phyloP scores from a whole-genome alignment of 2,329 filamentous ascomycete species.

The Periglandula ipomoeae region DNA sequence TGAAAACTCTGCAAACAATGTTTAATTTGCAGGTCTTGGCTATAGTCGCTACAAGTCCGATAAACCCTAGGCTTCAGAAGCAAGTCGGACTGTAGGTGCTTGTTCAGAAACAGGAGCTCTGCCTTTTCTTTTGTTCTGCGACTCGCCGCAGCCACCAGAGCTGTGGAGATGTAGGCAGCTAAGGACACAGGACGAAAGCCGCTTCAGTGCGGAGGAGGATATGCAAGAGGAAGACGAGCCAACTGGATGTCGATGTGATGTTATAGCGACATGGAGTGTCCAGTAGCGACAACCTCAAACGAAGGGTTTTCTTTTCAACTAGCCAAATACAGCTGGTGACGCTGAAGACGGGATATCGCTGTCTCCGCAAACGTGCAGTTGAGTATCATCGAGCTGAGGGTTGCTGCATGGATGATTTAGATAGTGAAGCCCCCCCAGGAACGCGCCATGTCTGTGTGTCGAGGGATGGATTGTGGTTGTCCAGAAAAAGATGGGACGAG shows the following conservation, averaged over 20 bases:
- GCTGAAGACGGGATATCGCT: background rate
- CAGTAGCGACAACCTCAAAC: background rate
- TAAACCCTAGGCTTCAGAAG: background rate
- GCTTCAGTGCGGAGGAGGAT: background rate
- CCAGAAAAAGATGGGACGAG: background rate
- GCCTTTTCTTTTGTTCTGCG: background rate
- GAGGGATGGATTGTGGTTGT: background rate
- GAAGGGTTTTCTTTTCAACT: background rate
- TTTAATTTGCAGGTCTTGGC: conserved; percentile 4
- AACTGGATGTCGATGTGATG: background rate
- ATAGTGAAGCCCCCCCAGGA: conserved; percentile 2
- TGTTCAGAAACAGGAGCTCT: background rate
- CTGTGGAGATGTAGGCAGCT: background rate
- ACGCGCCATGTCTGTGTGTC: conserved; percentile 3
- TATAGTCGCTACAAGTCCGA: background rate
- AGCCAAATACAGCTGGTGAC: background rate
- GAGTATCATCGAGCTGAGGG: background rate
- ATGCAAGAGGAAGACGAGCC: background rate
- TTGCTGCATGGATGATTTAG: background rate
- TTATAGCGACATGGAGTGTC: background rate
- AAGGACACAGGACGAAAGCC: background rate
- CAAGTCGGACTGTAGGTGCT: background rate
- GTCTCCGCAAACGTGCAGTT: background rate
- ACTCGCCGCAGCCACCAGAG: background rate
- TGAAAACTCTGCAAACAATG: background rate